Conservation (phyloP, 345 rosid species). For the Anacardium occidentale region DNA sequence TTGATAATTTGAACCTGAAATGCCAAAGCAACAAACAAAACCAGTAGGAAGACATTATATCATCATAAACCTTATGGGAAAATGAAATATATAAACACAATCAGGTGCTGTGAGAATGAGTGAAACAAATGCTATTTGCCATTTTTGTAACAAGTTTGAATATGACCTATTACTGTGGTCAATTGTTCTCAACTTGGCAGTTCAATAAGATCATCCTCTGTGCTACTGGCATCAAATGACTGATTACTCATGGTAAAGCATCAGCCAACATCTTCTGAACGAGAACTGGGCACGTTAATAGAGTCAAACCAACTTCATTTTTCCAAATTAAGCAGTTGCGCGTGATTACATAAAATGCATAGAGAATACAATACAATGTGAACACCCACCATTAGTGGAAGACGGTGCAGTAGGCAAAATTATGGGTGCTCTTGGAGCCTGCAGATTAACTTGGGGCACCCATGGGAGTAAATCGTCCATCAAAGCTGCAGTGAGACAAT, state of each 20-base stretch:
- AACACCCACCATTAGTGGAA: slow-evolving; percentile 14
- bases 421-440: slow-evolving; percentile 6
- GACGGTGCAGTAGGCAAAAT: slow-evolving; percentile 1
- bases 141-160: too few species aligned
- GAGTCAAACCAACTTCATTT: neutral
- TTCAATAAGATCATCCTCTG: neutral
- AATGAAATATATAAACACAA: neutral
- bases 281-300: neutral
- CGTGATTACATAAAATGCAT: neutral
- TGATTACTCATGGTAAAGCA: too few species aligned
- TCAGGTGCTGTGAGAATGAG: neutral
- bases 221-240: too few species aligned
- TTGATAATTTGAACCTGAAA: slow-evolving; percentile 20
- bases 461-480: slow-evolving; percentile 14
- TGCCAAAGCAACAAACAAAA: neutral
- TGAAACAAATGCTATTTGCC: neutral
- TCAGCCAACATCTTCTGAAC: neutral
- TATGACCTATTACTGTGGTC: neutral
- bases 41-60: slow-evolving; percentile 3
- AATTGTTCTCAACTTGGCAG: neutral
- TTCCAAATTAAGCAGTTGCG: neutral
- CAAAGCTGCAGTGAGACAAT: neutral
- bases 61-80: neutral
- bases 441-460: slow-evolving; percentile 7
- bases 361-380: too few species aligned